Evolutionary conservation across 2,329 filamentous ascomycete genomes (phyloP), one percentile per base, ranked within the genome.

Genomic region (Zarea fungicola): DNA sequence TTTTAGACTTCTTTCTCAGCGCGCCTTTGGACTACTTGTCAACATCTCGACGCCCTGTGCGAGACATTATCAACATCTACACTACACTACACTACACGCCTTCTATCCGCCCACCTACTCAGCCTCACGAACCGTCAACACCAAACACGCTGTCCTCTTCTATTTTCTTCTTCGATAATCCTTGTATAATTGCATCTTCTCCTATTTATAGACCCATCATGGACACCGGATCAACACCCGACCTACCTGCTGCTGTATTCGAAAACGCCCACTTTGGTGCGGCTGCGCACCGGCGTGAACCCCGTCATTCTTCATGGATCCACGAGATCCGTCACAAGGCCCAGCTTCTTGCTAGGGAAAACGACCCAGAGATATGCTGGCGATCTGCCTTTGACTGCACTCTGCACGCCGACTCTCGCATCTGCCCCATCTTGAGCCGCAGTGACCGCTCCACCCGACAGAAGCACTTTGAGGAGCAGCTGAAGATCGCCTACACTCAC

Each of bases 311-410:
- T n/a, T 50, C 35, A 9, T 42, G 39, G 31, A 13, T 16, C 14
- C 47, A 49, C 23, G 47, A 49, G 25, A 13, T 34, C n/a, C 47
- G 47, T n/a, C 31, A 23, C n/a, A 31, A 31, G 14, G 47, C 47
- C 10, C 18, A 19, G 10, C 16, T 10, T 1, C 31, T 49, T 14
- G 47, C 40, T 32, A 42, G 25, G 3, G 25, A 36, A 3, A 23
- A 21, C 7, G 47, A 42, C 25, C 47, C 37, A 11, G 21, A 35
- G 2, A 16, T 21, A 13, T 49, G 47, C 25, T 42, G 23, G 34
- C 23, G 32, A 21, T 22, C 42, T 8, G 32, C 23, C 6, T 42
- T 49, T 23, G 18, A n/a, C 9, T 49, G 47, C 40, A 25, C 47
- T 10, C 22, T 8, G 19, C 6, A 42, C n/a, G 28, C 47, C 8